A percentile compares a stretch with the other conserved stretches of the same genome.
These are phyloP conservation scores for Thermothielavioides terrestris DNA, from an alignment of 495 filamentous ascomycete genomes.

Conservation along the genomic window DNA sequence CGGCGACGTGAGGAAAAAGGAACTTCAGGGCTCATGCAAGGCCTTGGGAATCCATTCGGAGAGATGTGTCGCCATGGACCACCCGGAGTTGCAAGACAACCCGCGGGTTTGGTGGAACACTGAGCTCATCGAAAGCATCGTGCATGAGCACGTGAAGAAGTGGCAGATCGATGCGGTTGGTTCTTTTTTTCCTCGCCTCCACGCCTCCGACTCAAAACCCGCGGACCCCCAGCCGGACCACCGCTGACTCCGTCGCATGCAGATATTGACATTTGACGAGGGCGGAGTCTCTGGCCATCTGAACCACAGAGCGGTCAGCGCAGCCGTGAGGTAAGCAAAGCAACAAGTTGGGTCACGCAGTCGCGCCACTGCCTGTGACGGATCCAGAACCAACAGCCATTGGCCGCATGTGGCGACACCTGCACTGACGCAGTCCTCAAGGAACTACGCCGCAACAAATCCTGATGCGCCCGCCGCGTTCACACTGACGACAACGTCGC, in stretches of 20 bases:
- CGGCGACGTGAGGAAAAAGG: conserved; percentile 25
- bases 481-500: conserved; percentile 28
- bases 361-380: neutral
- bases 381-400: too few relatives aligned
- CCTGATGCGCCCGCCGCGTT: conserved; percentile 27
- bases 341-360: neutral
- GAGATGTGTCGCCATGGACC: conserved; percentile 30
- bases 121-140: conserved; percentile 22
- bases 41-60: conserved; percentile 26
- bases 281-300: conserved; percentile 36
- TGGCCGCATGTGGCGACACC: too few relatives aligned
- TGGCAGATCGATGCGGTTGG: conserved; percentile 35
- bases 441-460: conserved; percentile 26
- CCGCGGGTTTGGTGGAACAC: conserved; percentile 37
- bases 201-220: neutral
- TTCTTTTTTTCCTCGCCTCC: neutral
- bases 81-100: conserved; percentile 32
- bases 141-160: conserved; percentile 27
- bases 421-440: conserved; percentile 10
- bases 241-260: conserved; percentile 2
- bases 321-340: conserved; percentile 30
- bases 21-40: conserved; percentile 30
- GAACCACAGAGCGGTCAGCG: conserved; percentile 37
- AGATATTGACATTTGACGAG: conserved; percentile 39
- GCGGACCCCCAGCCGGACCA: neutral